Conservation (phyloP, 2,329 filamentous ascomycete species). For the Fusarium secorum region DNA sequence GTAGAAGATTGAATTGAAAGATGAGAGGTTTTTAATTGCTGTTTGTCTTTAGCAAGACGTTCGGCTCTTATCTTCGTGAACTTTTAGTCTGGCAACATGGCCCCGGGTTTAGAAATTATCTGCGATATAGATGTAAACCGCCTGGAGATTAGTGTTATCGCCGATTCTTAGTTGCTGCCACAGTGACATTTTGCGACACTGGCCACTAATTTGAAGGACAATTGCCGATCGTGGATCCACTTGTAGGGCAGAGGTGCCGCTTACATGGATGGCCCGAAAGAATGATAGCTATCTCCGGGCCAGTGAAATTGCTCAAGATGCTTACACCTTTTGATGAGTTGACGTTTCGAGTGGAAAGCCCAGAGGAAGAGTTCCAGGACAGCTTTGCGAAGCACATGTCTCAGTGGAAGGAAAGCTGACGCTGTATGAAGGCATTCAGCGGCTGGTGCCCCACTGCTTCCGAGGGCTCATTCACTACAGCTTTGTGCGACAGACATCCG, state of each 20-base stretch:
- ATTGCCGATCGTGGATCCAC: not conserved
- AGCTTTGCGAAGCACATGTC: not conserved
- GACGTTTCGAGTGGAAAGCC: not conserved
- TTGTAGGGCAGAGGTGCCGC: not conserved
- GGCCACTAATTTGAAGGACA: not conserved
- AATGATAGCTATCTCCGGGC: not conserved
- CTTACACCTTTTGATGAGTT: too few species aligned
- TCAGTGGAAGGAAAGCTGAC: not conserved
- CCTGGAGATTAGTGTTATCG: slow-evolving; percentile 3
- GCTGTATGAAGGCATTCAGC: too few species aligned
- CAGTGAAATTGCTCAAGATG: not conserved
- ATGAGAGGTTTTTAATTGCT: not conserved
- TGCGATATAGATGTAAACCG: not conserved
- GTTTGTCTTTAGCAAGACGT: not conserved
- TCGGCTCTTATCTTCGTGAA: not conserved
- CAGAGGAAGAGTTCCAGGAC: not conserved
- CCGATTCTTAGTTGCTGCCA: not conserved
- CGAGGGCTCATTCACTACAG: not conserved
- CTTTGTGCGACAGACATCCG: not conserved
- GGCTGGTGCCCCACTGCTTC: not conserved
- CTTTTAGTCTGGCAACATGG: not conserved
- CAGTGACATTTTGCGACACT: not conserved
- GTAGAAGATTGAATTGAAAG: not conserved
- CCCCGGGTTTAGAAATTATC: not conserved
- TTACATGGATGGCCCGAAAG: not conserved